Conservation (phyloP, 495 filamentous ascomycete genomes). For the Trichoderma asperelloides region DNA sequence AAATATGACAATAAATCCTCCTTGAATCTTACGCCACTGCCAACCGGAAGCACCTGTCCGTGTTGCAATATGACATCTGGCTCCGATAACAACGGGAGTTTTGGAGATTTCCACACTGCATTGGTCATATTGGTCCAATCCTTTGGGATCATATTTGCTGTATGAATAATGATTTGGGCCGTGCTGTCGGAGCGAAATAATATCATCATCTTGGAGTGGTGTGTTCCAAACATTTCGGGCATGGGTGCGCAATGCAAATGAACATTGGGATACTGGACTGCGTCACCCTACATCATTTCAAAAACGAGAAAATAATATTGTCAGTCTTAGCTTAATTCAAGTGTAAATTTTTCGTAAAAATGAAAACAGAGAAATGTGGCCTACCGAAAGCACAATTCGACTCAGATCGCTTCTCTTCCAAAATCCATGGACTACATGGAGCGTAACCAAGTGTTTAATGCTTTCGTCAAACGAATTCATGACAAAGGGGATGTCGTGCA, state of each 20-base stretch:
- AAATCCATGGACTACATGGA: slow-evolving; percentile 78
- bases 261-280: slow-evolving; percentile 54
- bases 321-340: slow-evolving; percentile 10
- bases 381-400: slow-evolving; percentile 52
- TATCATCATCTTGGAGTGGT: slow-evolving; percentile 75
- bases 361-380: neutral
- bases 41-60: slow-evolving; percentile 23
- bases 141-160: slow-evolving; percentile 75
- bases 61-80: neutral
- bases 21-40: slow-evolving; percentile 66
- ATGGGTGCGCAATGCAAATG: slow-evolving; percentile 67
- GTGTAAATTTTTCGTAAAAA: neutral
- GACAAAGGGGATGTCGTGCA: slow-evolving; percentile 71
- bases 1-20: slow-evolving; percentile 67
- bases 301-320: neutral
- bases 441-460: slow-evolving; percentile 50
- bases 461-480: slow-evolving; percentile 59
- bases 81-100: slow-evolving; percentile 43
- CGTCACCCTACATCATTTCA: slow-evolving; percentile 37
- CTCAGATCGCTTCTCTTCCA: slow-evolving; percentile 69
- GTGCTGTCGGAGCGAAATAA: slow-evolving; percentile 66
- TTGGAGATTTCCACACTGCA: slow-evolving; percentile 71
- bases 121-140: slow-evolving; percentile 90
- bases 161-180: slow-evolving; percentile 79
- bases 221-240: slow-evolving; percentile 81